phyloP scores from a whole-genome alignment of 2,329 filamentous ascomycete species.

The Ceratocystiopsis sp. region DNA sequence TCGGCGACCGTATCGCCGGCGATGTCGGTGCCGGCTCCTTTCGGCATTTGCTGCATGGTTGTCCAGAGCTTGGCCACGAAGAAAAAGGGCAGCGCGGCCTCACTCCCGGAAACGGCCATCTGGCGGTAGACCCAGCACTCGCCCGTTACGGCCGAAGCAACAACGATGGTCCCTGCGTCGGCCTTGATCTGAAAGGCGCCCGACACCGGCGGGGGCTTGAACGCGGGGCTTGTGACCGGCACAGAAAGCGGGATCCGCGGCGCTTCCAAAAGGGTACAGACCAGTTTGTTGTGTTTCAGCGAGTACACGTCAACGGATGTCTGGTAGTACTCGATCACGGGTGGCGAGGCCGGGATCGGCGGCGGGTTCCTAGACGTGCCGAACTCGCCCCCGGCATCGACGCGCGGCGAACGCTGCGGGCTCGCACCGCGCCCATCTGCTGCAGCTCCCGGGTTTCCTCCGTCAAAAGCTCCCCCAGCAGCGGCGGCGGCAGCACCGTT shows the following conservation, averaged over 20 bases:
- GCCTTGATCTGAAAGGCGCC: slow-evolving; percentile 61
- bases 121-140: slow-evolving; percentile 68
- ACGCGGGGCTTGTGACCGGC: slow-evolving; percentile 43
- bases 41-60: slow-evolving; percentile 47
- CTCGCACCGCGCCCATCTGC: neutral
- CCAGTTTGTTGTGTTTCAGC: slow-evolving; percentile 51
- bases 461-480: neutral
- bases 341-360: slow-evolving; percentile 6
- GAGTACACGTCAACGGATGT: slow-evolving; percentile 85
- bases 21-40: slow-evolving; percentile 26
- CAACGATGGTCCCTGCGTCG: slow-evolving; percentile 51
- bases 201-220: slow-evolving; percentile 50
- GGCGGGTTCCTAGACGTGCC: no score
- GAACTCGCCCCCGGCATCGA: no score
- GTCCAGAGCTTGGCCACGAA: slow-evolving; percentile 92
- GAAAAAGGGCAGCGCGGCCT: slow-evolving; percentile 25
- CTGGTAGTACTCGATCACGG: slow-evolving; percentile 48
- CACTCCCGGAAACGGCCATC: slow-evolving; percentile 23
- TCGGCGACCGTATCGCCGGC: slow-evolving; percentile 21
- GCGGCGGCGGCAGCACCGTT: no score
- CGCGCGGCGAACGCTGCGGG: neutral
- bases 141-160: slow-evolving; percentile 69
- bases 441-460: neutral
- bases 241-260: slow-evolving; percentile 43
- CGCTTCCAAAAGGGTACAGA: slow-evolving; percentile 59